Conservation (phyloP, 169 alveolate species). For the Amoebophrya sp. region DNA sequence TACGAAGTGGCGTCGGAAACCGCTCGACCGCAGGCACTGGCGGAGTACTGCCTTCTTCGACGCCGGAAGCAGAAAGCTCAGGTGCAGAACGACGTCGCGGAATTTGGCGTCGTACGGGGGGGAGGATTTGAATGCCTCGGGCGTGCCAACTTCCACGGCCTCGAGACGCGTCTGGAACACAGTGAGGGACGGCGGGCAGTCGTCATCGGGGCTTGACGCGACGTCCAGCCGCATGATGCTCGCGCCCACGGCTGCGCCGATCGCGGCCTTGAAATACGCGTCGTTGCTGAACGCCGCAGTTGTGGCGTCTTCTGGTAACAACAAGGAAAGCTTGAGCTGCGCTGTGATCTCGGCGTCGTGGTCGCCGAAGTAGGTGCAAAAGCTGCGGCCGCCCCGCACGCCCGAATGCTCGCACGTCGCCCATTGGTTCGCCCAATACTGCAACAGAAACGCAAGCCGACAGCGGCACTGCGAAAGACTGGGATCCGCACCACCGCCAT, state of each 20-base stretch:
- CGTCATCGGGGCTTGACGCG: too few relatives aligned
- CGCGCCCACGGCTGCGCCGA: neutral
- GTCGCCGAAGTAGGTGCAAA: conserved; percentile 3
- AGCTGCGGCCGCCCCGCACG: neutral
- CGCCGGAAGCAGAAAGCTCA: too few relatives aligned
- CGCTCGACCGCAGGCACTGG: too few relatives aligned
- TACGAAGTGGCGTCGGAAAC: too few relatives aligned
- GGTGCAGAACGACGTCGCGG: too few relatives aligned
- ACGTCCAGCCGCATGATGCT: too few relatives aligned
- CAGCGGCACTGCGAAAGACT: neutral
- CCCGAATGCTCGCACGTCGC: neutral
- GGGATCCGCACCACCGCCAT: neutral
- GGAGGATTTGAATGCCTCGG: too few relatives aligned
- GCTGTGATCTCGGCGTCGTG: neutral
- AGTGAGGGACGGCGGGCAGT: too few relatives aligned
- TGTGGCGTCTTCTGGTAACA: neutral
- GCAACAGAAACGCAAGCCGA: neutral
- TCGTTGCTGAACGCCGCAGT: neutral
- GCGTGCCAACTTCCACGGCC: too few relatives aligned
- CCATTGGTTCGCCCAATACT: neutral
- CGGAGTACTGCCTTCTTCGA: too few relatives aligned
- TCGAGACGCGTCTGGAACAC: too few relatives aligned
- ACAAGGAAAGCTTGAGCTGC: neutral
- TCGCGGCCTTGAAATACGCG: neutral
- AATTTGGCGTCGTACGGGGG: too few relatives aligned